Evolutionary conservation across 257 asterid genomes (phyloP), one percentile per base, ranked within the genome.

Genomic region (Parsonsia alboflavescens): DNA sequence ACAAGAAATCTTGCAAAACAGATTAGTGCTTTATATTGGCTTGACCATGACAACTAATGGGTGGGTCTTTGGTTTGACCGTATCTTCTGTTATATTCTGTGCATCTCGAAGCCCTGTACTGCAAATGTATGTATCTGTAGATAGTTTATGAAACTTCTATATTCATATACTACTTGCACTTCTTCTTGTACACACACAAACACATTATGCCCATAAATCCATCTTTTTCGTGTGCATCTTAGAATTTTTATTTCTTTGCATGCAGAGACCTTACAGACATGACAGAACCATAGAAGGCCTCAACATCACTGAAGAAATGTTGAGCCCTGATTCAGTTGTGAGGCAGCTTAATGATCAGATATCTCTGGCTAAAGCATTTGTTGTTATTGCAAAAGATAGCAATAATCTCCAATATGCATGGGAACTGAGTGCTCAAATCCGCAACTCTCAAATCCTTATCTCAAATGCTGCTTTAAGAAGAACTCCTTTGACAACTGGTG

Each of bases 361-460:
- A 59, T 83, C 87, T 73, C 86, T 85, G 30, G 89, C 89, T 9
- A 81, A 85, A 73, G 85, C 84, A 46, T 77, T 79, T 75, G 76
- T 83, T 72, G 84, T 79, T 24, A 85, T 85, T 54, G 86, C 89
- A 58, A 85, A 85, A 76, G 89, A 83, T 77, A 81, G 82, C 54
- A 81, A 75, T 30, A 85, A 85, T 68, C 84, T 83, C 54, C 87
- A 83, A 70, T 81, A 81, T 66, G 86, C 87, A 6, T 85, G 89
- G 89, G 89, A 85, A 53, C 74, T 85, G 11, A 83, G 86, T 79
- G 84, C 87, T 53, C 87, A 85, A 68, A 83, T 85, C 68, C 82
- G 84, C 28, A 83, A 83, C 78, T 85, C 80, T 5, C 87, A 83
- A 73, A 56, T 81, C 67, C 74, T 85, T 50, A 84, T 83, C 48